phyloP scores from a whole-genome alignment of 2,329 filamentous ascomycete genomes.

The Dendryphion nanum region DNA sequence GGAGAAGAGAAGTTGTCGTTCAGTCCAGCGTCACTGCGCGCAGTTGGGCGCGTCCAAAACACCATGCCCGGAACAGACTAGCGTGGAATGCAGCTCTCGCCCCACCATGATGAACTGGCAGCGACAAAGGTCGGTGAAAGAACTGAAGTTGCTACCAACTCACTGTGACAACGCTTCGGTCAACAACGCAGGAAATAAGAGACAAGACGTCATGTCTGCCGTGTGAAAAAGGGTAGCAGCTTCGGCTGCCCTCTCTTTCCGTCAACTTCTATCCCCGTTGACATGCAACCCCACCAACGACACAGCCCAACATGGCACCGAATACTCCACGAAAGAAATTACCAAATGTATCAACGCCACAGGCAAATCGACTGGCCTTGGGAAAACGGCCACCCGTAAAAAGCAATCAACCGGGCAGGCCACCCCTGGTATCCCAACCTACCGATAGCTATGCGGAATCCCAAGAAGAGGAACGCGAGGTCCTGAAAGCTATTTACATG shows the following conservation, averaged over 20 bases:
- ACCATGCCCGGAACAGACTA: conserved; percentile 1
- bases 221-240: conserved; percentile 45
- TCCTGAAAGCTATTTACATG: conserved; percentile 81
- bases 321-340: conserved; percentile 45
- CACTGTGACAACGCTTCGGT: no score
- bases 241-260: conserved; percentile 45
- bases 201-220: conserved; percentile 36
- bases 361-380: conserved; percentile 21
- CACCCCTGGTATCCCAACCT: conserved; percentile 34
- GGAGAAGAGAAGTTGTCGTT: no score
- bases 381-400: conserved; percentile 24
- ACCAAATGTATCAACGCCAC: conserved; percentile 30
- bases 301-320: conserved; percentile 47
- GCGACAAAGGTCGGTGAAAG: conserved; percentile 5
- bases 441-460: conserved; percentile 72
- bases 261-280: conserved; percentile 32
- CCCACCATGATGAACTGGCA: not conserved
- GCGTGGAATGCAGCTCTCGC: not conserved
- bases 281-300: conserved; percentile 31
- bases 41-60: no score
- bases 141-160: not conserved
- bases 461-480: conserved; percentile 85
- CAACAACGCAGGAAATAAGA: no score
- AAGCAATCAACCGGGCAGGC: conserved; percentile 29
- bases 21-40: no score